Conservation (phyloP, 768 basidiomycete species). For the Lactifluus hygrophoroides region DNA sequence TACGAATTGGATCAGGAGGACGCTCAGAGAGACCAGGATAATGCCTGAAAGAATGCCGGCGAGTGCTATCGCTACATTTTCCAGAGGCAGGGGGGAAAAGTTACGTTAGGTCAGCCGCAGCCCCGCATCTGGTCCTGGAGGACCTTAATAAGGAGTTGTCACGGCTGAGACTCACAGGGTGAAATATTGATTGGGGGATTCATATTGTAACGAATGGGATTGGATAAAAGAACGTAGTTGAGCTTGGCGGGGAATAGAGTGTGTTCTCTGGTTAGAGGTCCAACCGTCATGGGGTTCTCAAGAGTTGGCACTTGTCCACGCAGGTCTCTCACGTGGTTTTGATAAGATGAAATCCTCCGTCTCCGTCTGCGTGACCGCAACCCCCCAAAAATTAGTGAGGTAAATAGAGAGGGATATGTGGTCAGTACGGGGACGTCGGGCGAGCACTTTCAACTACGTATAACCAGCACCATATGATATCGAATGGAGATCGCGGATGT, state of each 20-base stretch:
- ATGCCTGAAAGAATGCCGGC: constrained; percentile 1
- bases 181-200: not conserved
- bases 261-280: not conserved
- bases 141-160: not conserved
- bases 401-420: too few relatives aligned
- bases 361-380: too few relatives aligned
- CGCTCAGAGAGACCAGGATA: not conserved
- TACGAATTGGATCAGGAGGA: not conserved
- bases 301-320: too few relatives aligned
- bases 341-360: too few relatives aligned
- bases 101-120: not conserved
- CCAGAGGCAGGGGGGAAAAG: too few relatives aligned
- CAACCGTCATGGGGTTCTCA: too few relatives aligned
- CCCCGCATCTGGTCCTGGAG: not conserved
- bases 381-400: too few relatives aligned
- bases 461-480: too few relatives aligned
- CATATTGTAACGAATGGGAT: constrained; percentile 2
- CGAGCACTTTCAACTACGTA: too few relatives aligned
- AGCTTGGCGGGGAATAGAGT: not conserved
- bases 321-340: too few relatives aligned
- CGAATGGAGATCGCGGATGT: too few relatives aligned
- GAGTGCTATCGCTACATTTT: constrained; percentile 10
- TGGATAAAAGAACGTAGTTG: not conserved
- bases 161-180: constrained; percentile 7
- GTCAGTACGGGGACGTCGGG: too few relatives aligned